A percentile compares a stretch with the other conserved stretches of the same genome.
These are phyloP conservation scores for Cercis canadensis DNA, from an alignment of 306 rosid species.

Conservation along the genomic window DNA sequence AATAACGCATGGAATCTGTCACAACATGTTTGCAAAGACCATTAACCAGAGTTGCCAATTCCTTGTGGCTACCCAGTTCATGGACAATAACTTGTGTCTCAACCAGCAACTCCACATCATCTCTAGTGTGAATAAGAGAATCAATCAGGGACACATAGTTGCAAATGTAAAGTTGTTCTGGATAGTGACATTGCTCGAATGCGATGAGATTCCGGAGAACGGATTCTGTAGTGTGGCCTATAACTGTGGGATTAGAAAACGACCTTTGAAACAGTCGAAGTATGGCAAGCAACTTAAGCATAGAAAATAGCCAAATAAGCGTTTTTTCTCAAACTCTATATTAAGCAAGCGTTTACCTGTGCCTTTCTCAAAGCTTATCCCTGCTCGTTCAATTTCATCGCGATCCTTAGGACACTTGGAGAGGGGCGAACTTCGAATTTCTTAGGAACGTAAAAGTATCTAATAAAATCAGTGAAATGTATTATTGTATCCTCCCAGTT, in stretches of 20 bases:
- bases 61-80: slow-evolving; percentile 55
- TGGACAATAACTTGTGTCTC: slow-evolving; percentile 51
- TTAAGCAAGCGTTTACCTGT: slow-evolving; percentile 27
- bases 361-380: slow-evolving; percentile 44
- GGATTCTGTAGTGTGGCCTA: slow-evolving; percentile 50
- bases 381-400: slow-evolving; percentile 50
- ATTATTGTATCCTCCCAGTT: neutral
- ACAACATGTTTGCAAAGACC: slow-evolving; percentile 49
- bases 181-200: slow-evolving; percentile 61
- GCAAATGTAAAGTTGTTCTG: slow-evolving; percentile 45
- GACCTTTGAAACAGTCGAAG: slow-evolving; percentile 34
- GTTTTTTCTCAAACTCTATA: slow-evolving; percentile 31
- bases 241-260: slow-evolving; percentile 39
- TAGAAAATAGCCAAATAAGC: slow-evolving; percentile 37
- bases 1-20: slow-evolving; percentile 37
- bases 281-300: slow-evolving; percentile 39
- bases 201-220: slow-evolving; percentile 62
- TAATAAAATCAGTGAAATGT: slow-evolving; percentile 60
- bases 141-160: slow-evolving; percentile 51
- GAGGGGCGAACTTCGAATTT: slow-evolving; percentile 1
- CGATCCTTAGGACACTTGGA: slow-evolving; percentile 28
- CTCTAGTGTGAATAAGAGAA: slow-evolving; percentile 48
- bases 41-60: slow-evolving; percentile 50
- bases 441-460: slow-evolving; percentile 43
- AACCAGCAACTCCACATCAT: slow-evolving; percentile 57